Evolutionary conservation across 2,329 filamentous ascomycete species (phyloP).

Genomic region (Neonectria faginata): DNA sequence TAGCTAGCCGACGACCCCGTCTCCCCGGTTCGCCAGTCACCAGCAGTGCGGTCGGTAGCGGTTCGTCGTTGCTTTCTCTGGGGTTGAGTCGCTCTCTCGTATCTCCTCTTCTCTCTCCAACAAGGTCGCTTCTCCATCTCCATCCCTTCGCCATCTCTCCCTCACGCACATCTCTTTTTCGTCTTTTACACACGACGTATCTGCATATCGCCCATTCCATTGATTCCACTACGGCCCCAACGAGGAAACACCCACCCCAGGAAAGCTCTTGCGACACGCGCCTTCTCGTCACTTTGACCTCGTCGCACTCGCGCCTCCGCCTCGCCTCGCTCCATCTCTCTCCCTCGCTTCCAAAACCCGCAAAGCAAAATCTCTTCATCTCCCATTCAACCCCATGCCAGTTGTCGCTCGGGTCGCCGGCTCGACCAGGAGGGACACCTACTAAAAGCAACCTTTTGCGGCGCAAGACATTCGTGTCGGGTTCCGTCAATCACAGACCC

Average conservation of each 20-base stretch:
- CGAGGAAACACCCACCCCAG: constrained; percentile 10
- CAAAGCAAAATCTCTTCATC: constrained; percentile 17
- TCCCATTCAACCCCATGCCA: constrained; percentile 35
- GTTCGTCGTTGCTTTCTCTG: constrained; percentile 18
- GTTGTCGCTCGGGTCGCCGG: constrained; percentile 31
- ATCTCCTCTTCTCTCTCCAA: background rate
- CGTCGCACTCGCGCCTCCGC: constrained; percentile 1
- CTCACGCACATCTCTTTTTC: constrained; percentile 7
- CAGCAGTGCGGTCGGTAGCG: constrained; percentile 2
- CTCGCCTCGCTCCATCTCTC: constrained; percentile 1
- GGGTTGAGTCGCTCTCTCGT: constrained; percentile 10
- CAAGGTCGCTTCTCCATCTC: constrained; percentile 2
- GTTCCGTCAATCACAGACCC: constrained; percentile 21
- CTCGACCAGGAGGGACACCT: constrained; percentile 35
- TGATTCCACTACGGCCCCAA: constrained; percentile 9
- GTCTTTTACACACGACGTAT: constrained; percentile 7
- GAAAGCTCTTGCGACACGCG: constrained; percentile 8
- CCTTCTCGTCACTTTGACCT: constrained; percentile 20
- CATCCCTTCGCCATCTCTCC: constrained; percentile 7
- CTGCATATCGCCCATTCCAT: constrained; percentile 17
- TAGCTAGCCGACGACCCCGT: constrained; percentile 17
- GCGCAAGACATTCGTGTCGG: background rate
- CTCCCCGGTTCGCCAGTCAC: constrained; percentile 13
- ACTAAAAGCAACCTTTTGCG: constrained; percentile 27
- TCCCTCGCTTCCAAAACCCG: constrained; percentile 6